Percentiles rank a stretch among this genome's conserved stretches.
These are phyloP conservation scores for Actinidia chinensis DNA, from an alignment of 179 eudicot genomes.

Conservation along the genomic window DNA sequence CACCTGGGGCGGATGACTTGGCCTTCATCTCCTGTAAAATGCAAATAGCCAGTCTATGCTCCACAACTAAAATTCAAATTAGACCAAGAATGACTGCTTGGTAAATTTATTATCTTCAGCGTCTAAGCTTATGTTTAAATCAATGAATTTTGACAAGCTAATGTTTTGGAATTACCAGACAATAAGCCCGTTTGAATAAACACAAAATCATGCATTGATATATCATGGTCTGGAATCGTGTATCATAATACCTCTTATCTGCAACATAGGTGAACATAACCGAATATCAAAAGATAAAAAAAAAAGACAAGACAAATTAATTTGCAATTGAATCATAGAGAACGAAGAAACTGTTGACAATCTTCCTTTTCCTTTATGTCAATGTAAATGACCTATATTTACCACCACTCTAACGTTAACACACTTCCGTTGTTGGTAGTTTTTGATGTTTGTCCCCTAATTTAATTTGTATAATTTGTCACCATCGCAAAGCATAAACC, in stretches of 20 bases:
- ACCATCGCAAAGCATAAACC: not conserved
- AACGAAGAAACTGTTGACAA: not conserved
- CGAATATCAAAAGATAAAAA: not conserved
- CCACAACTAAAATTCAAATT: slow-evolving; percentile 53
- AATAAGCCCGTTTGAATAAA: slow-evolving; percentile 95
- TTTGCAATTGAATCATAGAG: no score
- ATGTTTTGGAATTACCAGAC: slow-evolving; percentile 58
- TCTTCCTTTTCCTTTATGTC: not conserved
- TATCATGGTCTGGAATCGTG: slow-evolving; percentile 80
- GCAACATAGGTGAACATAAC: slow-evolving; percentile 30
- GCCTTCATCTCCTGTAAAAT: slow-evolving; percentile 94
- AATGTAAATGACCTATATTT: not conserved
- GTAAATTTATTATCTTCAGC: not conserved
- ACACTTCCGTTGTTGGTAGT: not conserved
- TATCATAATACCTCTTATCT: slow-evolving; percentile 92
- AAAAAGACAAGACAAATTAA: no score
- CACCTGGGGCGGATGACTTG: slow-evolving; percentile 97
- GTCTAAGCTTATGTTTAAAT: not conserved
- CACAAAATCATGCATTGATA: slow-evolving; percentile 95
- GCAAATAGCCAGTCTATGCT: slow-evolving; percentile 96
- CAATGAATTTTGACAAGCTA: not conserved
- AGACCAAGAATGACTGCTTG: not conserved
- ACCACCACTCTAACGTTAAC: not conserved
- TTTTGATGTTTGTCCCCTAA: not conserved
- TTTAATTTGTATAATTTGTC: not conserved